Conservation (phyloP, 306 rosid genomes). For the Canavalia gladiata region DNA sequence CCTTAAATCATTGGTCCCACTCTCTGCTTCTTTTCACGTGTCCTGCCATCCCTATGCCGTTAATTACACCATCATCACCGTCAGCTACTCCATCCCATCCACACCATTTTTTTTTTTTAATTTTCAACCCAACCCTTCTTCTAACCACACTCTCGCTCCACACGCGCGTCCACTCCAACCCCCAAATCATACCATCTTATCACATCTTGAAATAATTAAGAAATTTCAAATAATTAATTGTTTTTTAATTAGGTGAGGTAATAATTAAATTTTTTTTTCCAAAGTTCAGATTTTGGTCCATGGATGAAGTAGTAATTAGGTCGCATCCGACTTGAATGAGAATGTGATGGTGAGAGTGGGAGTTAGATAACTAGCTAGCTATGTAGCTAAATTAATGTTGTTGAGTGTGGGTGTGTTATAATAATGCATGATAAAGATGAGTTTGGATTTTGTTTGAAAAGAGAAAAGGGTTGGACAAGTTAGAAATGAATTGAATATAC, state of each 20-base stretch:
- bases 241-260: too few relatives aligned
- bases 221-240: neutral
- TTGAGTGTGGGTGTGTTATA: neutral
- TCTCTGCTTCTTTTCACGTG: constrained; percentile 48
- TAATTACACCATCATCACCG: constrained; percentile 36
- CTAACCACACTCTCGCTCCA: neutral
- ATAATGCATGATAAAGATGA: constrained; percentile 9
- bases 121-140: constrained; percentile 1
- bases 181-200: neutral
- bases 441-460: constrained; percentile 28
- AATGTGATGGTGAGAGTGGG: neutral
- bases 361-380: too few relatives aligned
- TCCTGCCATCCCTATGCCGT: constrained; percentile 44
- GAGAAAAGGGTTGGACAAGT: constrained; percentile 20
- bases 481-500: constrained; percentile 26
- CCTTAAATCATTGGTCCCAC: constrained; percentile 50
- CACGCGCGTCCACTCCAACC: neutral
- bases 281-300: neutral
- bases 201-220: neutral
- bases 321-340: too few relatives aligned
- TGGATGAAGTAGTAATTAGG: neutral
- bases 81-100: constrained; percentile 30
- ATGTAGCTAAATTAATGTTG: neutral
- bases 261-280: too few relatives aligned
- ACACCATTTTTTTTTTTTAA: neutral